Percentiles rank a stretch among this genome's conserved stretches.
phyloP scores from a whole-genome alignment of 2,329 filamentous ascomycete species.

The Cladophialophora psammophila region DNA sequence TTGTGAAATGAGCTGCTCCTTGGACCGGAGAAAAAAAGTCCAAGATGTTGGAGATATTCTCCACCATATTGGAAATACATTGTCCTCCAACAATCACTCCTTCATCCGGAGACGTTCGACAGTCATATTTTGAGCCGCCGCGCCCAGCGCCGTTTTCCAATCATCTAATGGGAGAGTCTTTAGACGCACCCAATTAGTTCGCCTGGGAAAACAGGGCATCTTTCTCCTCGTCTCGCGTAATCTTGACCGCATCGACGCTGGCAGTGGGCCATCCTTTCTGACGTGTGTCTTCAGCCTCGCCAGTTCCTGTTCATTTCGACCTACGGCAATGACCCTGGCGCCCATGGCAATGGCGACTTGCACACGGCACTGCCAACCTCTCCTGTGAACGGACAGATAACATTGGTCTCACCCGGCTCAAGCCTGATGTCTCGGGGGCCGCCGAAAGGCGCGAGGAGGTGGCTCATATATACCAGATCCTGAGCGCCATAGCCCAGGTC shows the following conservation, averaged over 20 bases:
- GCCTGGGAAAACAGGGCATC: conserved; percentile 44
- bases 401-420: conserved; percentile 57
- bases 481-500: conserved; percentile 51
- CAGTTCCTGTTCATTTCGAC: conserved; percentile 52
- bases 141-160: too few species aligned
- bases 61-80: too few species aligned
- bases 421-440: conserved; percentile 54
- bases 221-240: conserved; percentile 50
- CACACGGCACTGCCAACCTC: conserved; percentile 58
- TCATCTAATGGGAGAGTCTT: too few species aligned
- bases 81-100: too few species aligned
- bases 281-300: conserved; percentile 44
- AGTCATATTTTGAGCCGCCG: too few species aligned
- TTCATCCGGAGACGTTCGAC: too few species aligned
- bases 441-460: conserved; percentile 54
- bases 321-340: conserved; percentile 61
- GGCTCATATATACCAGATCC: conserved; percentile 51
- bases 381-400: conserved; percentile 61
- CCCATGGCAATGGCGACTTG: conserved; percentile 60
- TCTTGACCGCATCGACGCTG: conserved; percentile 50
- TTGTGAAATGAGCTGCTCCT: too few species aligned
- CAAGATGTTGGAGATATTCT: too few species aligned
- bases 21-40: too few species aligned
- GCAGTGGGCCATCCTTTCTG: conserved; percentile 23
- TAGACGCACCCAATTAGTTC: neutral